These are phyloP conservation scores for Globisporangium irregulare DNA, from an alignment of 352 stramenopile species.

Conservation along the genomic window DNA sequence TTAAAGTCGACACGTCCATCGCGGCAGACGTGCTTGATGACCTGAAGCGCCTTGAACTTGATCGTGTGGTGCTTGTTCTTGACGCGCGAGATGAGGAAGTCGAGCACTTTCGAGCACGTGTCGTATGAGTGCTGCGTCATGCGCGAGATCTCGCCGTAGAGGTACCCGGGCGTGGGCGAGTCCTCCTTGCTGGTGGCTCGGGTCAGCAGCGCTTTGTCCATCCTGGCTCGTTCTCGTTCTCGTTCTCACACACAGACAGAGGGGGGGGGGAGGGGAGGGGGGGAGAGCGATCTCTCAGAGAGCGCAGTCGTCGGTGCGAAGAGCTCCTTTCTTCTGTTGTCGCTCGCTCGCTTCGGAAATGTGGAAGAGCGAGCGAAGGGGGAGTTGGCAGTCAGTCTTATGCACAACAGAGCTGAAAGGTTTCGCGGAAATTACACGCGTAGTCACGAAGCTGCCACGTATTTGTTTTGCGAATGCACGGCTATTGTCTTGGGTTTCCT, in stretches of 20 bases:
- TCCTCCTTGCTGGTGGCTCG: slow-evolving; percentile 93
- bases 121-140: slow-evolving; percentile 92
- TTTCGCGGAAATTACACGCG: background rate
- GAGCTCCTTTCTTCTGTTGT: slow-evolving; percentile 6
- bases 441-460: background rate
- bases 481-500: background rate
- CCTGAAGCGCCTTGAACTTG: slow-evolving; percentile 93
- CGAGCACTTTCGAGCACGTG: slow-evolving; percentile 85
- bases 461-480: background rate
- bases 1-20: slow-evolving; percentile 90
- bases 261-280: background rate
- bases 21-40: slow-evolving; percentile 92
- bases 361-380: slow-evolving; percentile 4
- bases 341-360: slow-evolving; percentile 10
- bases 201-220: slow-evolving; percentile 92
- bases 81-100: slow-evolving; percentile 90
- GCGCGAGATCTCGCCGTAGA: slow-evolving; percentile 95
- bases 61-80: slow-evolving; percentile 95
- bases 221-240: slow-evolving; percentile 25
- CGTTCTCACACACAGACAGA: background rate
- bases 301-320: background rate
- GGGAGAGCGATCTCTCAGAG: background rate
- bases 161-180: slow-evolving; percentile 93
- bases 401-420: background rate
- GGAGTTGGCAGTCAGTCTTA: slow-evolving; percentile 6